Percentiles rank a stretch among this genome's conserved stretches.
Conservation (phyloP, 148 eudicot species). For the Fagopyrum homotropicum region DNA sequence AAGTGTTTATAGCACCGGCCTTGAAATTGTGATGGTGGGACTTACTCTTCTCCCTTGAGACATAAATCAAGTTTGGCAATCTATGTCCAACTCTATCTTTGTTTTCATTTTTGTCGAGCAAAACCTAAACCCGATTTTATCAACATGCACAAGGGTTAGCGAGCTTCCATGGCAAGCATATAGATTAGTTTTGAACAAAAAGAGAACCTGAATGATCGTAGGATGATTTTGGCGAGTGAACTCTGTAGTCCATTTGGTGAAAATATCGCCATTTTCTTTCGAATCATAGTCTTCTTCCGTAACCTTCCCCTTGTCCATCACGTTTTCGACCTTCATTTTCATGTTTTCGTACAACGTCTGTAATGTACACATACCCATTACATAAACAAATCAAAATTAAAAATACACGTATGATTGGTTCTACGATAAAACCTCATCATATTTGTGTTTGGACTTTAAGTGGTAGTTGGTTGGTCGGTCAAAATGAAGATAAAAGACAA, state of each 20-base stretch:
- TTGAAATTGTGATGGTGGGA: conserved; percentile 56
- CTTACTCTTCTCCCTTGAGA: conserved; percentile 60
- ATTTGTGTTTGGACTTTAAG: no score
- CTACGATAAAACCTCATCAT: no score
- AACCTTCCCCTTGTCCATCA: conserved; percentile 39
- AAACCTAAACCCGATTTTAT: conserved; percentile 25
- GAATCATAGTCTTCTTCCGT: conserved; percentile 2
- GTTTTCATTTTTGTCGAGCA: conserved; percentile 31
- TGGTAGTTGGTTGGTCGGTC: no score
- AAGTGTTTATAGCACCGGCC: conserved; percentile 78
- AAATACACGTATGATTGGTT: no score
- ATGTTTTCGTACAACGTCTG: conserved; percentile 59
- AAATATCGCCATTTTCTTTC: conserved; percentile 13
- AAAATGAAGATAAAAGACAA: no score
- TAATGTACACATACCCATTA: background rate
- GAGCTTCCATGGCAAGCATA: no score
- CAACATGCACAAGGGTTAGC: no score
- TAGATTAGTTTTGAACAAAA: no score
- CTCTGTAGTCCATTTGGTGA: conserved; percentile 40
- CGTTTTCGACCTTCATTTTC: conserved; percentile 47
- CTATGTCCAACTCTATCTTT: conserved; percentile 28
- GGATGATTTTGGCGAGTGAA: conserved; percentile 65
- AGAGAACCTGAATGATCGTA: conserved; percentile 47
- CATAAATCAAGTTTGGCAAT: conserved; percentile 70
- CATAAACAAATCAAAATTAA: no score